Percentiles rank a stretch among this genome's conserved stretches.
Evolutionary conservation across 2,329 filamentous ascomycete species (phyloP).

Genomic region (Exophiala phaeomuriformis): DNA sequence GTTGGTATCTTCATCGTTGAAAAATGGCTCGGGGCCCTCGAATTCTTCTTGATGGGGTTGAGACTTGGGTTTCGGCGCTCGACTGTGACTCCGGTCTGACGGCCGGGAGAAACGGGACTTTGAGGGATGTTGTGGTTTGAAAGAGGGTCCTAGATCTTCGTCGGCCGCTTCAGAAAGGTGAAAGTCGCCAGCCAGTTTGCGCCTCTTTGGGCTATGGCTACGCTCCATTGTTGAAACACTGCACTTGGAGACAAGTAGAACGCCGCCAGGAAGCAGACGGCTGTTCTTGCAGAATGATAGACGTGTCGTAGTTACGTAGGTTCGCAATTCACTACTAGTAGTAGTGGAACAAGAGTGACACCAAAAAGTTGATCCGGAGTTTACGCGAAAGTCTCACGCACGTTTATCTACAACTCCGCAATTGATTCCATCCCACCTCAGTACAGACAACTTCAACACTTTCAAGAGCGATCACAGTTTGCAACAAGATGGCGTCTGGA

Average conservation of each 20-base stretch:
- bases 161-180: conserved; percentile 46
- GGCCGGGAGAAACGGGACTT: conserved; percentile 33
- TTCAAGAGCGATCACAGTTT: background rate
- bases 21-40: conserved; percentile 55
- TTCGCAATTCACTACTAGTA: too few relatives aligned
- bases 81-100: conserved; percentile 26
- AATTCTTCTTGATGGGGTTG: conserved; percentile 48
- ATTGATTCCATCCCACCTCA: background rate
- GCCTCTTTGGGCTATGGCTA: conserved; percentile 54
- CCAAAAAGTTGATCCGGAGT: conserved; percentile 20
- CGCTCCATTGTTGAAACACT: conserved; percentile 32
- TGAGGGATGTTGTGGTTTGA: conserved; percentile 36
- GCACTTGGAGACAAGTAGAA: background rate
- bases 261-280: background rate
- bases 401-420: background rate
- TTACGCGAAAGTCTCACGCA: conserved; percentile 13
- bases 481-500: conserved; percentile 22
- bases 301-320: background rate
- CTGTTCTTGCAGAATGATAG: background rate
- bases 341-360: too few relatives aligned
- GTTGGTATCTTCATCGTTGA: conserved; percentile 61
- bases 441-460: background rate
- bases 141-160: conserved; percentile 33
- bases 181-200: conserved; percentile 59
- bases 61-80: conserved; percentile 24